Conservation (phyloP, 352 stramenopile species). For the Phytophthora idaei region DNA sequence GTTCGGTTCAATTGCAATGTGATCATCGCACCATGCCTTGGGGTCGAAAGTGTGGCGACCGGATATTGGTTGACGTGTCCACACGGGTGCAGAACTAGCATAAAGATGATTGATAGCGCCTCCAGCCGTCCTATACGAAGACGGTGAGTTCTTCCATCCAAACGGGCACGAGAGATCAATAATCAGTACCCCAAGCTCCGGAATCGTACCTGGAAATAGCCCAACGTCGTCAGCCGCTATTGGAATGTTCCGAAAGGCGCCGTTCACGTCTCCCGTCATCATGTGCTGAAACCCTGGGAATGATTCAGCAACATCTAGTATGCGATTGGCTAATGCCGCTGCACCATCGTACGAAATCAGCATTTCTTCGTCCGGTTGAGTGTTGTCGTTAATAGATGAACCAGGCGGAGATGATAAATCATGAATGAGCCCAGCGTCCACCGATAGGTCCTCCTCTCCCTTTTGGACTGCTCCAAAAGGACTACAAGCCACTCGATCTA, state of each 20-base stretch:
- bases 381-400: constrained; percentile 17
- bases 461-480: constrained; percentile 20
- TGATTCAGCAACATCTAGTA: not conserved
- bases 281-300: not conserved
- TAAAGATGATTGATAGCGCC: constrained; percentile 14
- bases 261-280: constrained; percentile 12
- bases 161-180: constrained; percentile 18
- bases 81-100: not conserved
- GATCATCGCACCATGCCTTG: constrained; percentile 22
- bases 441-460: not conserved
- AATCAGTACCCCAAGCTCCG: constrained; percentile 6
- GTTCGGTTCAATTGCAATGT: constrained; percentile 24
- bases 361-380: not conserved
- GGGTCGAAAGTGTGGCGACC: constrained; percentile 5
- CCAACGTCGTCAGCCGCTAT: constrained; percentile 3
- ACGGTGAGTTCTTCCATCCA: constrained; percentile 15
- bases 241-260: not conserved
- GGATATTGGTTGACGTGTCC: constrained; percentile 1
- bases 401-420: not conserved
- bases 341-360: constrained; percentile 4
- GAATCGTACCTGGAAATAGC: constrained; percentile 9
- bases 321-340: not conserved
- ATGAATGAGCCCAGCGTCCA: constrained; percentile 15
- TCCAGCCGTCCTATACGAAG: constrained; percentile 6
- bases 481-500: constrained; percentile 12